Conservation (phyloP, 2,329 filamentous ascomycete genomes). For the Chaetomiaceae sp. region DNA sequence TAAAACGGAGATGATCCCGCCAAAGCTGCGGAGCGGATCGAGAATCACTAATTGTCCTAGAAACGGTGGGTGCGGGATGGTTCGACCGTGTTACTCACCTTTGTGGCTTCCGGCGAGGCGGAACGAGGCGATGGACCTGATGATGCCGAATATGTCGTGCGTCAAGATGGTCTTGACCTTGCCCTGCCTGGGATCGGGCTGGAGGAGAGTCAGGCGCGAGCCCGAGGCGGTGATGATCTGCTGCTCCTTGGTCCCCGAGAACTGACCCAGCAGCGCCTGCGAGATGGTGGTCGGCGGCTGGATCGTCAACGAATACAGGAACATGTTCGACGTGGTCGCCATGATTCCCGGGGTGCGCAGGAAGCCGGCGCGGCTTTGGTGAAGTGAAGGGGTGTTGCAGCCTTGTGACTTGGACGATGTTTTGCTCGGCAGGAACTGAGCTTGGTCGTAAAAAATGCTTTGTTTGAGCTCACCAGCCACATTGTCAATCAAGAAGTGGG, state of each 20-base stretch:
- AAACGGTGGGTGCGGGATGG: slow-evolving; percentile 26
- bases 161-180: slow-evolving; percentile 83
- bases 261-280: slow-evolving; percentile 90
- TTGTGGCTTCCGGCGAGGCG: slow-evolving; percentile 90
- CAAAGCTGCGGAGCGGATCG: slow-evolving; percentile 34
- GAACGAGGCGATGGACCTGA: slow-evolving; percentile 82
- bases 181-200: slow-evolving; percentile 78
- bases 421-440: background rate
- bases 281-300: slow-evolving; percentile 86
- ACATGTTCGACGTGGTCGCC: slow-evolving; percentile 98
- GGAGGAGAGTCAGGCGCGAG: slow-evolving; percentile 80
- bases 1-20: slow-evolving; percentile 18
- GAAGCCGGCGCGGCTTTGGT: slow-evolving; percentile 45
- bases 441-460: background rate
- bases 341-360: slow-evolving; percentile 56
- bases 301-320: slow-evolving; percentile 95
- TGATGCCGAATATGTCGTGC: slow-evolving; percentile 95
- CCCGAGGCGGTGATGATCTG: slow-evolving; percentile 93
- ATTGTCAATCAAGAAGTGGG: too few species aligned
- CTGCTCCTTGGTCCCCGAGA: slow-evolving; percentile 93
- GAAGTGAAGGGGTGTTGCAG: slow-evolving; percentile 12
- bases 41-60: slow-evolving; percentile 68
- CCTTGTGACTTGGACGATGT: slow-evolving; percentile 11
- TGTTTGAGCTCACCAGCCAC: background rate
- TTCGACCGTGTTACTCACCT: slow-evolving; percentile 61